A percentile compares a stretch with the other conserved stretches of the same genome.
These are phyloP conservation scores for Fusarium sp. DNA, from an alignment of 2,329 filamentous ascomycete species.

Conservation along the genomic window DNA sequence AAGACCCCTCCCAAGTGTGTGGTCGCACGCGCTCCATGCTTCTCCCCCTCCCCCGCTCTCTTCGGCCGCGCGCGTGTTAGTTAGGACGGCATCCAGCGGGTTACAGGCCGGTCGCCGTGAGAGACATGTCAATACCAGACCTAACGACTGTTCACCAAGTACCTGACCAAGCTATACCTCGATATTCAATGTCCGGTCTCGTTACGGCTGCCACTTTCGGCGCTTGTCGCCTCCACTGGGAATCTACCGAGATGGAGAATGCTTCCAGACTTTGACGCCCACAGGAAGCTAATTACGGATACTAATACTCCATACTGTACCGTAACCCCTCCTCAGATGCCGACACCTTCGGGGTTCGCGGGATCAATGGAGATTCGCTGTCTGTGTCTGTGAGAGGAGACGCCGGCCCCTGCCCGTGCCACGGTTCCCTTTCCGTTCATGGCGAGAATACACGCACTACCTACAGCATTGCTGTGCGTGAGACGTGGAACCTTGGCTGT, in stretches of 20 bases:
- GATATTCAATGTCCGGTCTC: slow-evolving; percentile 15
- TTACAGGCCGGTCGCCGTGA: slow-evolving; percentile 21
- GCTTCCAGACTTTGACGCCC: slow-evolving; percentile 17
- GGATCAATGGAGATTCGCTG: slow-evolving; percentile 44
- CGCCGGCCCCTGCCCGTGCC: slow-evolving; percentile 19
- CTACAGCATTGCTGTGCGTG: slow-evolving; percentile 25
- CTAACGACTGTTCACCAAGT: background rate
- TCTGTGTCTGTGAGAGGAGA: slow-evolving; percentile 28
- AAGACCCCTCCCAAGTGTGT: slow-evolving; percentile 29
- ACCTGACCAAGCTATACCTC: background rate
- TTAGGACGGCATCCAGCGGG: slow-evolving; percentile 31
- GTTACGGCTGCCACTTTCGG: slow-evolving; percentile 6
- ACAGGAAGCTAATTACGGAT: background rate
- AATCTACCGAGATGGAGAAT: slow-evolving; percentile 15
- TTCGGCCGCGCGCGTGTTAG: slow-evolving; percentile 2
- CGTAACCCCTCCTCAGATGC: slow-evolving; percentile 31
- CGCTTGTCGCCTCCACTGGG: slow-evolving; percentile 1
- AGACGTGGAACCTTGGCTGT: slow-evolving; percentile 38
- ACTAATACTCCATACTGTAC: slow-evolving; percentile 12
- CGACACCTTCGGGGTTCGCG: slow-evolving; percentile 43
- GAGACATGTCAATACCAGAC: background rate
- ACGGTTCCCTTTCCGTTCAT: slow-evolving; percentile 35
- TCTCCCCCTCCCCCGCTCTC: slow-evolving; percentile 31
- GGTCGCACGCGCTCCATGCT: slow-evolving; percentile 28
- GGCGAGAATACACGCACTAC: slow-evolving; percentile 8